These are phyloP conservation scores for Sordaria brevicollis DNA, from an alignment of 495 filamentous ascomycete genomes.

Conservation along the genomic window DNA sequence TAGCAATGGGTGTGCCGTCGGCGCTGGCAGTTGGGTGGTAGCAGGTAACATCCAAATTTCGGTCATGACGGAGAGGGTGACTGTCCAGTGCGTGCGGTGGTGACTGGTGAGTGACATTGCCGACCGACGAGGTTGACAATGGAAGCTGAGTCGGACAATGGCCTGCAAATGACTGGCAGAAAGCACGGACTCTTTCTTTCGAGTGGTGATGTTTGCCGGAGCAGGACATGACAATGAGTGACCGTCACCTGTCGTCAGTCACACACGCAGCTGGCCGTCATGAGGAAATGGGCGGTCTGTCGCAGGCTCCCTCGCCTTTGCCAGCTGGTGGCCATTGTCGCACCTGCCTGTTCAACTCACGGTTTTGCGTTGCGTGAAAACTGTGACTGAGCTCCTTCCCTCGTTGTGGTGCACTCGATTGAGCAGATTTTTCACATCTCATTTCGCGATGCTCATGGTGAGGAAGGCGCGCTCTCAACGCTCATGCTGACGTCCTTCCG, in stretches of 20 bases:
- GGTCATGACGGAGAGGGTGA: neutral
- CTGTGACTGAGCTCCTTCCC: neutral
- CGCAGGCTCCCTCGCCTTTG: neutral
- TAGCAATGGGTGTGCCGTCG: neutral
- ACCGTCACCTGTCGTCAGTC: neutral
- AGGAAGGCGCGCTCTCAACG: neutral
- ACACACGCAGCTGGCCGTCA: neutral
- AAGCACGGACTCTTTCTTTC: neutral
- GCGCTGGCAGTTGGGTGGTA: neutral
- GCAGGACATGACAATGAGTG: neutral
- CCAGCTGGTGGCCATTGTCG: neutral
- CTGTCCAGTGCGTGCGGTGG: neutral
- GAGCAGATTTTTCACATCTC: neutral
- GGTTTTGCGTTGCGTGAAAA: neutral
- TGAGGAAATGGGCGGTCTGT: neutral
- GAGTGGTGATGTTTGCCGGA: neutral
- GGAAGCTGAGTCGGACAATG: neutral
- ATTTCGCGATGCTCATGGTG: neutral
- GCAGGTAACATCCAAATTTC: neutral
- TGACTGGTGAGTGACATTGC: too few relatives aligned
- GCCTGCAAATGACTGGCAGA: neutral
- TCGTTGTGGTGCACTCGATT: neutral
- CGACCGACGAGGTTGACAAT: neutral
- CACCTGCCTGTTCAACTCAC: neutral
- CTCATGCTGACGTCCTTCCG: neutral